These are phyloP conservation scores for Paralagenidium karlingii DNA, from an alignment of 352 stramenopile genomes.

Conservation along the genomic window DNA sequence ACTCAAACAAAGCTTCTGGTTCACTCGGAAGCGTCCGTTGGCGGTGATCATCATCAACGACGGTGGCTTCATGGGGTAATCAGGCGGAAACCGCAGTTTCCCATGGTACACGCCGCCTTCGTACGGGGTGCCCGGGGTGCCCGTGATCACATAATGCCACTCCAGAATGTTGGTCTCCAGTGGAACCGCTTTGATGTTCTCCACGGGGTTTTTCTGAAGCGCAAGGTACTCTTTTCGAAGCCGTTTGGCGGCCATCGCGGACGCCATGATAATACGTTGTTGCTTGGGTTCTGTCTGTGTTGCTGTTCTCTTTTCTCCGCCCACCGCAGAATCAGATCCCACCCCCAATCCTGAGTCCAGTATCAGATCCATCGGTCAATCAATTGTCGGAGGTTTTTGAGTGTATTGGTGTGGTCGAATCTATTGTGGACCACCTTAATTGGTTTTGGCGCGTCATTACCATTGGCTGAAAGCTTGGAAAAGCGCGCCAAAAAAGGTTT, in stretches of 20 bases:
- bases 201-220: slow-evolving; percentile 82
- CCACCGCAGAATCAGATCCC: too few relatives aligned
- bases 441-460: too few relatives aligned
- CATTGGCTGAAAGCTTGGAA: too few relatives aligned
- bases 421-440: too few relatives aligned
- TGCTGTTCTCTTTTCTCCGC: too few relatives aligned
- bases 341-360: too few relatives aligned
- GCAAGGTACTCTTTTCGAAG: slow-evolving; percentile 88
- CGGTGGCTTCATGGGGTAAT: slow-evolving; percentile 95
- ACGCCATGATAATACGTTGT: too few relatives aligned
- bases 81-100: slow-evolving; percentile 86
- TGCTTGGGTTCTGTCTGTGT: too few relatives aligned
- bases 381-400: too few relatives aligned
- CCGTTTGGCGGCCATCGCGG: slow-evolving; percentile 77
- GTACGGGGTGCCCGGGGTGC: slow-evolving; percentile 58
- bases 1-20: slow-evolving; percentile 88
- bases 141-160: slow-evolving; percentile 92
- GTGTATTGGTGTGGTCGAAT: too few relatives aligned
- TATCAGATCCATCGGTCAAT: too few relatives aligned
- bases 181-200: slow-evolving; percentile 84
- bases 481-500: too few relatives aligned
- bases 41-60: slow-evolving; percentile 91
- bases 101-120: slow-evolving; percentile 87
- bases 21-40: slow-evolving; percentile 91
- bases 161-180: slow-evolving; percentile 91